Evolutionary conservation across 805 yeast genomes (phyloP), one percentile per base, ranked within the genome.

Genomic region (Debaryomyces maramus): DNA sequence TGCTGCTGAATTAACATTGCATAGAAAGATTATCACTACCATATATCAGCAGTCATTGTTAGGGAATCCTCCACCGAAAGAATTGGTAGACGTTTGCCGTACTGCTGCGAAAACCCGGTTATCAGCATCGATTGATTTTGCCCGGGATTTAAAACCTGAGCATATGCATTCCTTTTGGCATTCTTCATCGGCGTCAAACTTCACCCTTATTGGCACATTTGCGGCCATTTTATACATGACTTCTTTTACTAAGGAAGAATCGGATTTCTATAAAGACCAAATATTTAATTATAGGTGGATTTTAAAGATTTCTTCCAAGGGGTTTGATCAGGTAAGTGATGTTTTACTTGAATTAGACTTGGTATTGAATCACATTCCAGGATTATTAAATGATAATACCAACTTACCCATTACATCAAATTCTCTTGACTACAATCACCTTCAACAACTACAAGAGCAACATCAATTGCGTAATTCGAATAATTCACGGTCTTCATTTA

Each of bases 111-210:
- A 75, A 42, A 84, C 95, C 1, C 70, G 98, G 53, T 68, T 90
- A 13, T 63, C 78, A 6, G 96, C 96, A 0, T 87, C 96, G 0
- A 78, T 86, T 44, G 93, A 85, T 39, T 85, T 88, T 59, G 81
- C 87, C 7, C 67, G 83, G 36, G 83, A 80, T 44, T 70, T 90
- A 58, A 83, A 81, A 50, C 83, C 85, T 7, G 96, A 88, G 50
- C 95, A 88, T 54, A 73, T 88, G 34, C 90, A 83, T 56, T 80
- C 95, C 8, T 89, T 88, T 59, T 90, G 97, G 97, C 93, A 87
- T 61, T 78, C 89, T 1, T 79, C 89, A 1, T 78, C 96, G 0
- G 73, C 93, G 0, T 74, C 85, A 10, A 88, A 87, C 53, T 79
- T 90, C 47, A 80, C 95, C 5, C 63, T 87, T 26, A 87, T 89